Percentiles rank a stretch among this genome's conserved stretches.
These are phyloP conservation scores for Paxillus ammoniavirescens DNA, from an alignment of 768 basidiomycete genomes.

Conservation along the genomic window DNA sequence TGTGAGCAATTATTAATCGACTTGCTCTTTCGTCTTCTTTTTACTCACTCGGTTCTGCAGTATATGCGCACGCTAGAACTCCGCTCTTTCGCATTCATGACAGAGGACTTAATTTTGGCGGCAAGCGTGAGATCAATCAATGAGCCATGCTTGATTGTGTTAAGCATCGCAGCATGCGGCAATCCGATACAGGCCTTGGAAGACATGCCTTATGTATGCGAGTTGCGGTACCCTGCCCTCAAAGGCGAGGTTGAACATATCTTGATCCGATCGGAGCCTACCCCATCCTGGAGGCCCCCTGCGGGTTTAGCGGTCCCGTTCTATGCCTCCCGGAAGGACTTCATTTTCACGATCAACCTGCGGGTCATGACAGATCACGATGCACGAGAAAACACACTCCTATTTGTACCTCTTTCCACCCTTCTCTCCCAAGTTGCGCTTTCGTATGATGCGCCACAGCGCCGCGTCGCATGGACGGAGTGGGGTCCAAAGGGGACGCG, in stretches of 20 bases:
- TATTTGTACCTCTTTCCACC: slow-evolving; percentile 33
- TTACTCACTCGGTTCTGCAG: slow-evolving; percentile 10
- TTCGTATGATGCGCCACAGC: slow-evolving; percentile 3
- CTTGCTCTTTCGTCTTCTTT: neutral
- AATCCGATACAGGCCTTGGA: slow-evolving; percentile 5
- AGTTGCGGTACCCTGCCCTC: slow-evolving; percentile 25
- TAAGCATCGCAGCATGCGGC: slow-evolving; percentile 13
- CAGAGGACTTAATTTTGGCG: slow-evolving; percentile 28
- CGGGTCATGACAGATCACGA: slow-evolving; percentile 8
- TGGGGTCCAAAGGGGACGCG: slow-evolving; percentile 34
- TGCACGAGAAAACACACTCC: slow-evolving; percentile 14
- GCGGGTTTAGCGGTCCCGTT: slow-evolving; percentile 16
- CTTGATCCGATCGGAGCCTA: slow-evolving; percentile 33
- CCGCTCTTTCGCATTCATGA: slow-evolving; percentile 34
- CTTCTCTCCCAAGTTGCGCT: slow-evolving; percentile 23
- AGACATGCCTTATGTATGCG: slow-evolving; percentile 22
- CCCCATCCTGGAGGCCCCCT: slow-evolving; percentile 25
- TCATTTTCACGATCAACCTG: slow-evolving; percentile 32
- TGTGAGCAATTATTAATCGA: slow-evolving; percentile 18
- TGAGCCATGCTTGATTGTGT: slow-evolving; percentile 14
- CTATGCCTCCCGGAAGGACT: slow-evolving; percentile 22
- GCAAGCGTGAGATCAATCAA: slow-evolving; percentile 8
- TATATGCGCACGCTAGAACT: slow-evolving; percentile 18
- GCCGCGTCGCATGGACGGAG: slow-evolving; percentile 22
- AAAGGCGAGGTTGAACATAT: slow-evolving; percentile 15